Conservation (phyloP, 1,139 yeast species). For the Taphrina populina region DNA sequence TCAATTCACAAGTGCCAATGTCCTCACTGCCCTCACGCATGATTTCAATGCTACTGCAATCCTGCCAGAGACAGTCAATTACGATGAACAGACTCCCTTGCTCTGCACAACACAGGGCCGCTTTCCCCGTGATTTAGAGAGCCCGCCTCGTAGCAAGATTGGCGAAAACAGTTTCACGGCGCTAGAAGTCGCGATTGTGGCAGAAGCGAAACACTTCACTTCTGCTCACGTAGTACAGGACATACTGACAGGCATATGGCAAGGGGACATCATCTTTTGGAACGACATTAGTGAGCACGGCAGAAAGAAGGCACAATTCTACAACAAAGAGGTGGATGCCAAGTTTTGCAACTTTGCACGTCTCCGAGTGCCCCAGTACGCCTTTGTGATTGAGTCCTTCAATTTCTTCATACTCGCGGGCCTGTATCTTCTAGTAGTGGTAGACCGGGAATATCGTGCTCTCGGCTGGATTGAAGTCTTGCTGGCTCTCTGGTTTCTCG, state of each 20-base stretch:
- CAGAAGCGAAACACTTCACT: conserved; percentile 42
- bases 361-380: conserved; percentile 44
- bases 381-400: conserved; percentile 43
- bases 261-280: conserved; percentile 46
- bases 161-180: conserved; percentile 39
- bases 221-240: conserved; percentile 42
- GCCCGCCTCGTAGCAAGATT: background rate
- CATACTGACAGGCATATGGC: conserved; percentile 44
- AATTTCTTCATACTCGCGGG: conserved; percentile 43
- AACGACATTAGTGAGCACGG: conserved; percentile 42
- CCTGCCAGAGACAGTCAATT: background rate
- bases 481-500: conserved; percentile 44
- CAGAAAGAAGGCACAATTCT: conserved; percentile 41
- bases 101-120: too few relatives aligned
- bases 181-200: conserved; percentile 43
- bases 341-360: conserved; percentile 42
- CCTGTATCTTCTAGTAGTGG: conserved; percentile 42
- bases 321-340: conserved; percentile 35
- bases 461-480: conserved; percentile 40
- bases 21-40: conserved; percentile 12
- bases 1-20: conserved; percentile 9
- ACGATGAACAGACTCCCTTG: conserved; percentile 12
- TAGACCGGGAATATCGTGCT: conserved; percentile 33
- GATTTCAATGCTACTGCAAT: conserved; percentile 16
- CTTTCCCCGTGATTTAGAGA: conserved; percentile 8